These are phyloP conservation scores for Cardamine resedifolia DNA, from an alignment of 345 rosid species.

Conservation along the genomic window DNA sequence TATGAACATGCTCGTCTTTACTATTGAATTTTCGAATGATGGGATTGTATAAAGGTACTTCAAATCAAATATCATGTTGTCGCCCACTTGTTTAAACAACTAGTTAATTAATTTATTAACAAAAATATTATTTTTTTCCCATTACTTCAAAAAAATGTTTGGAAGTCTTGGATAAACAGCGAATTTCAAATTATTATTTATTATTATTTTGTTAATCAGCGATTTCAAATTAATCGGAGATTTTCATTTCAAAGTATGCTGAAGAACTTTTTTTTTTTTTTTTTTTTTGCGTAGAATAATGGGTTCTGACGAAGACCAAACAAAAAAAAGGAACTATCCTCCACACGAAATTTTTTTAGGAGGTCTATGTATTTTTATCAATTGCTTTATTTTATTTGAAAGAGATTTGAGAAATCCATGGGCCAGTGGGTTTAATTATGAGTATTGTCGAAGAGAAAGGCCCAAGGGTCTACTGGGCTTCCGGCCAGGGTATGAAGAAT, in stretches of 20 bases:
- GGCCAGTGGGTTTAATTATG: neutral
- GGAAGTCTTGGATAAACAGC: too few species aligned
- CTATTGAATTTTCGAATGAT: constrained; percentile 8
- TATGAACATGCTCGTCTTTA: neutral
- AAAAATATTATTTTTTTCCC: too few species aligned
- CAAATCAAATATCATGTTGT: constrained; percentile 20
- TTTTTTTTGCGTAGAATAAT: too few species aligned
- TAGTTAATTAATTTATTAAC: neutral
- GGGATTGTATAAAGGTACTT: neutral
- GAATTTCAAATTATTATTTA: too few species aligned
- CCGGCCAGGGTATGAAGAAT: neutral
- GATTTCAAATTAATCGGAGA: too few species aligned
- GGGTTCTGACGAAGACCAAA: too few species aligned
- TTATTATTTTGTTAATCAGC: too few species aligned
- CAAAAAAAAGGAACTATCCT: neutral
- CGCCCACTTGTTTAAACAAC: constrained; percentile 26
- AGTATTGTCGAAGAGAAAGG: neutral
- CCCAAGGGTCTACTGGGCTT: constrained; percentile 3
- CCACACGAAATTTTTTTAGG: neutral
- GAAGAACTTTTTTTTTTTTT: too few species aligned
- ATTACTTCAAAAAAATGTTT: too few species aligned
- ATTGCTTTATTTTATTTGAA: neutral
- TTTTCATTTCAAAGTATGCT: too few species aligned
- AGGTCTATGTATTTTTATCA: neutral
- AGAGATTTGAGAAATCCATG: neutral